These are phyloP conservation scores for Pterocarpus macrocarpus DNA, from an alignment of 306 rosid genomes.

Conservation along the genomic window DNA sequence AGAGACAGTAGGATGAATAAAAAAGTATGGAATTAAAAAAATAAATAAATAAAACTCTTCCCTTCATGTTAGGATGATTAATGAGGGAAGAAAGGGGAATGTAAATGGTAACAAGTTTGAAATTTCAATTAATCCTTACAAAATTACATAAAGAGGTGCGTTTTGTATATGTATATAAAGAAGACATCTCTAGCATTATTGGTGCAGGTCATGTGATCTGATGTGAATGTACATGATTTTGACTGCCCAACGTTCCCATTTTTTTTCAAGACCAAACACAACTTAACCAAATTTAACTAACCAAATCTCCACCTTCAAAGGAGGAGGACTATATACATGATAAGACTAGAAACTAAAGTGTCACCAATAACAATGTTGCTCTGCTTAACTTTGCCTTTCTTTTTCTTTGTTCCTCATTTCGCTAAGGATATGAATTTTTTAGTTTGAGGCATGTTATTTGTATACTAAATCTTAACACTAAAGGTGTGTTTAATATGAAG, in stretches of 20 bases:
- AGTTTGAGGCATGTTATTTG: too few species aligned
- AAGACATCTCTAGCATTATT: not conserved
- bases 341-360: not conserved
- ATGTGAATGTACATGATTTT: constrained; percentile 17
- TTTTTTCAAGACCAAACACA: constrained; percentile 2
- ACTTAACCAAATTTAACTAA: not conserved
- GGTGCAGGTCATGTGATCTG: constrained; percentile 6
- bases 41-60: too few species aligned
- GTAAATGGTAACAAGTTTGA: not conserved
- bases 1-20: too few species aligned
- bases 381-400: not conserved
- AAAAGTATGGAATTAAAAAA: too few species aligned
- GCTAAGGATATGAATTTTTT: not conserved
- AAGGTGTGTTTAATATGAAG: too few species aligned
- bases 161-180: not conserved
- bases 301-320: constrained; percentile 4
- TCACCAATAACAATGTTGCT: not conserved
- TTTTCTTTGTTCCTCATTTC: constrained; percentile 1
- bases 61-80: not conserved
- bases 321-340: constrained; percentile 2
- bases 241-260: not conserved
- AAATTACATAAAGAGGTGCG: not conserved
- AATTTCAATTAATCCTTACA: not conserved
- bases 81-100: not conserved
- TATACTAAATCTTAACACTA: too few species aligned